A percentile compares a stretch with the other conserved stretches of the same genome.
phyloP scores from a whole-genome alignment of 176 grass and related monocot genomes.

The Rhynchospora breviuscula region DNA sequence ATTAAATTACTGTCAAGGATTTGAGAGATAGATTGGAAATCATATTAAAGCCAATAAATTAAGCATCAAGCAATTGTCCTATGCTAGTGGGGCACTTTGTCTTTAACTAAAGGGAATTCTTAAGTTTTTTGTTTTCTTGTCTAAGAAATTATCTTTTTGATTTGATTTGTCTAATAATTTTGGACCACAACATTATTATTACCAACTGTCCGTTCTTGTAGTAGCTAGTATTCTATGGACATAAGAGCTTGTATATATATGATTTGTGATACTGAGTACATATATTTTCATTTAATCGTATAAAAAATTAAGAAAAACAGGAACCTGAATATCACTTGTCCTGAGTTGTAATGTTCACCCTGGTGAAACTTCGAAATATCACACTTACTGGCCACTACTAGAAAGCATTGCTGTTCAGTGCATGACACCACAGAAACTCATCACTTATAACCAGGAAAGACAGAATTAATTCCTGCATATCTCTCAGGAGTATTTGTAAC shows the following conservation, averaged over 20 bases:
- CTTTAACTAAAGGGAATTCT: neutral
- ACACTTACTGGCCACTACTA: neutral
- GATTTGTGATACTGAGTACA: neutral
- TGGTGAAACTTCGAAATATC: neutral
- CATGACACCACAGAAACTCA: neutral
- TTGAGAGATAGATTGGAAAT: conserved; percentile 14
- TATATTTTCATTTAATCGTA: neutral
- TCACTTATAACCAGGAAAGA: neutral
- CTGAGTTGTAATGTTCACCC: too few species aligned
- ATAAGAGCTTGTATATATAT: neutral
- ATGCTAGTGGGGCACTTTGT: conserved; percentile 14
- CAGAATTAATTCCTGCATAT: neutral
- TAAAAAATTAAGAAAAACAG: neutral
- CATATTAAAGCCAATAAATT: conserved; percentile 6
- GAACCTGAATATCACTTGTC: neutral
- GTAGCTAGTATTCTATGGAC: neutral
- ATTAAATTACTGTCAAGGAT: conserved; percentile 9
- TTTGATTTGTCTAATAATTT: conserved; percentile 28
- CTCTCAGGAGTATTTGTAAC: neutral
- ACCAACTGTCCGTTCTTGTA: neutral
- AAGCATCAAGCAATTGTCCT: conserved; percentile 16
- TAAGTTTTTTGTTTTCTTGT: conserved; percentile 19
- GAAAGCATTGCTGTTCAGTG: neutral
- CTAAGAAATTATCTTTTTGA: conserved; percentile 6
- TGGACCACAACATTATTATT: conserved; percentile 26